Base-by-base conservation (phyloP, 2,329 filamentous ascomycete genomes). In the Boeremia lycopersici region DNA sequence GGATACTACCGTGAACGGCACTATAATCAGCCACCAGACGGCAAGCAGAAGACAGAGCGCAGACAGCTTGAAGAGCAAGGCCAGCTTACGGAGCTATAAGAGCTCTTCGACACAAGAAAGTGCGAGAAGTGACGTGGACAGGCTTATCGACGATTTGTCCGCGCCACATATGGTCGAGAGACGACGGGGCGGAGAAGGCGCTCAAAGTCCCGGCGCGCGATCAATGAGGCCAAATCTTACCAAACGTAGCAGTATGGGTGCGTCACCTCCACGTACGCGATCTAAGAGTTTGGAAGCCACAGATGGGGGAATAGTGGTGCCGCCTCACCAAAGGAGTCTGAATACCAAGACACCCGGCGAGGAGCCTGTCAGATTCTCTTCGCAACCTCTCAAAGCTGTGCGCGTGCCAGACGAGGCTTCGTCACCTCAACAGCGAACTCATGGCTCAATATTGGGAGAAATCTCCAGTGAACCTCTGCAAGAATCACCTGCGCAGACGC, bases 121-220 rank as follows among this genome's bases (percentile, higher is more conserved):
- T 62, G 75, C 68, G 33, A 80, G 77, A 63, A 87, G 84, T 62
- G 86, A 90, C 61, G 86, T 88, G 0, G 88, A 91, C 56, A 79
- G 88, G 26, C 76, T 91, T 11, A 90, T 91, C 23, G 84, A 90
- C 66, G 88, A 88, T 2, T 89, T 91, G 2, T 84, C 87, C 63
- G 86, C 84, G 10, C 83, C 88, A 0, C 73, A 79, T 38, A 52
- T 74, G 46, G 60, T 73, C 2, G 52, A 49, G 40, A 49, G 41
- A 26, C 45, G 46, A 6, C 38, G 63, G 68, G 1, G 19, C 19
- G 19, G 63, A 68, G 2, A 42, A 39, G 63, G 33, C 51, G 61
- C 29, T 17, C 35, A 7, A 49, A 70, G 65, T 43, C 57, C 57
- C n/a, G 67, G 63, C 30, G 36, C 61, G 17, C 62, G 51, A 15